Base-by-base conservation (phyloP, 1,139 yeast genomes). In the Fermentozyma sake region DNA sequence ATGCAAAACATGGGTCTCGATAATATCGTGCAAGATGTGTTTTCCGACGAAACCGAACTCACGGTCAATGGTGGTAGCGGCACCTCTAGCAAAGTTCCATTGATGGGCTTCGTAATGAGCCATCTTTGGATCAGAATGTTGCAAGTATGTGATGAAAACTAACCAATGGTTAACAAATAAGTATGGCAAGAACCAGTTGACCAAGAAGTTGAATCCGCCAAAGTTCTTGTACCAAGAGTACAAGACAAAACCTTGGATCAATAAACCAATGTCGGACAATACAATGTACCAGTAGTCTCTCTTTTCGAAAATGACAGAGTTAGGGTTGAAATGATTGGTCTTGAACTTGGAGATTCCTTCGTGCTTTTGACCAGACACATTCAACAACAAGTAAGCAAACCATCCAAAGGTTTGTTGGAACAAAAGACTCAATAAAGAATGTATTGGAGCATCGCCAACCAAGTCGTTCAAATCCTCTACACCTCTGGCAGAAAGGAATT, bases 31-130 rank as follows among this genome's bases (percentile, higher is more conserved):
- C 76, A 84, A 81, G 44, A 83, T 68, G 62, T 76, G 76, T 52
- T 74, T 75, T 31, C 95, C 95, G 39, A 84, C 63, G 48, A 84
- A 81, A 14, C 93, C 91, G 55, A 80, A 81, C 46, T 83, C 76
- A 52, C 95, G 74, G 59, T 84, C 95, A 42, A 84, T 77, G 34
- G 95, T 84, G 37, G 89, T 80, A 32, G 91, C 87, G 15, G 95
- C 94, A 44, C 95, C 95, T 48, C 87, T 72, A 34, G 93, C 91
- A 55, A 83, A 84, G 46, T 73, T 83, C 95, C 95, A 84, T 58
- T 79, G 77, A 19, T 58, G 56, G 31, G 76, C 72, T 34, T 75
- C 78, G 62, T 84, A 84, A 57, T 83, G 95, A 25, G 95, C 86
- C 68, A 83, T 68, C 11, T 76, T 58, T 24, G 87, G 82, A 58